phyloP scores from a whole-genome alignment of 805 yeast species.

The Candida montana region DNA sequence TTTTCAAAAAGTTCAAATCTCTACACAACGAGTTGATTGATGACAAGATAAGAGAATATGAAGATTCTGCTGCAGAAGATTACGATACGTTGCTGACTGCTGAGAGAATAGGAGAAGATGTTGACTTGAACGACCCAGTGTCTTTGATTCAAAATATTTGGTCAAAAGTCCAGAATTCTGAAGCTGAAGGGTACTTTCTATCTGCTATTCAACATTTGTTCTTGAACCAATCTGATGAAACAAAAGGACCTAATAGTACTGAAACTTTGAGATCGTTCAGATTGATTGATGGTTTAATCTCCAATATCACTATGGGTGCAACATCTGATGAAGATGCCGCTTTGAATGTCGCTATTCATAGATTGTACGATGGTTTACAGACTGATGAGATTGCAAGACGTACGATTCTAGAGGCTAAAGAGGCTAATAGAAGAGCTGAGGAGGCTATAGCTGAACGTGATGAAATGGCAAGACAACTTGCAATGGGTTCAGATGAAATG shows the following conservation, averaged over 20 bases:
- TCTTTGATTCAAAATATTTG: conserved; percentile 62
- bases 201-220: conserved; percentile 52
- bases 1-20: conserved; percentile 46
- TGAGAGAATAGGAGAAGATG: conserved; percentile 32
- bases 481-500: conserved; percentile 73
- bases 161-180: conserved; percentile 48
- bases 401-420: conserved; percentile 56
- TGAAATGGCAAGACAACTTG: conserved; percentile 58
- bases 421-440: conserved; percentile 47
- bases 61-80: conserved; percentile 51
- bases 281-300: conserved; percentile 59
- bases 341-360: conserved; percentile 71
- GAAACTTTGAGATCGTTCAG: conserved; percentile 50
- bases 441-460: conserved; percentile 54
- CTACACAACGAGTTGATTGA: conserved; percentile 54
- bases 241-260: conserved; percentile 41
- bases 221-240: conserved; percentile 30
- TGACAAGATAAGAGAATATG: conserved; percentile 62
- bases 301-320: conserved; percentile 51
- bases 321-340: conserved; percentile 51
- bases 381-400: conserved; percentile 83
- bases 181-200: conserved; percentile 44
- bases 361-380: conserved; percentile 62
- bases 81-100: conserved; percentile 36
- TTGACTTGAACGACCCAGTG: conserved; percentile 52